A percentile compares a stretch with the other conserved stretches of the same genome.
These are phyloP conservation scores for Lecanicillium sp. DNA, from an alignment of 2,329 filamentous ascomycete species.

Conservation along the genomic window DNA sequence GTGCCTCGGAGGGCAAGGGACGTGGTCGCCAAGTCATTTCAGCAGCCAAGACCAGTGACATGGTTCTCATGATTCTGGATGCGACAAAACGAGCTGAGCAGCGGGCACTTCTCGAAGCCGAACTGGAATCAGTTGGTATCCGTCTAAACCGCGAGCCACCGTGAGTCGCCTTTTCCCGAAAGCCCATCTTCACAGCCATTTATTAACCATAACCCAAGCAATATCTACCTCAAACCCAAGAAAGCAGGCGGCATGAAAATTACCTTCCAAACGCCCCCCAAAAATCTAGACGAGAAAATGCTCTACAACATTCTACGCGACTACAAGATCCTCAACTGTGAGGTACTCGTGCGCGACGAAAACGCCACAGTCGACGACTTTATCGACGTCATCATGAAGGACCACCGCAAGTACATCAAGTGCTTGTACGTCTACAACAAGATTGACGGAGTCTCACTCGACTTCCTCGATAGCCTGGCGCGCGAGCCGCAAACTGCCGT, in stretches of 20 bases:
- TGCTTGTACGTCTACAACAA: constrained; percentile 99
- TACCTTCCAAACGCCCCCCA: constrained; percentile 83
- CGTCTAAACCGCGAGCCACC: constrained; percentile 85
- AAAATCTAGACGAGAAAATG: constrained; percentile 94
- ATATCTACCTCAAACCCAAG: constrained; percentile 95
- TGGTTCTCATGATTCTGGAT: constrained; percentile 95
- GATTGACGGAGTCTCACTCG: constrained; percentile 88
- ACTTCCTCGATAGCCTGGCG: constrained; percentile 86
- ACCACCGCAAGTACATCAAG: constrained; percentile 94
- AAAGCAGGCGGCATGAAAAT: constrained; percentile 99
- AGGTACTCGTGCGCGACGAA: constrained; percentile 91
- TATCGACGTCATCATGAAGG: constrained; percentile 99
- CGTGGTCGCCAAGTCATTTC: constrained; percentile 94
- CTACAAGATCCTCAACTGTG: constrained; percentile 98
- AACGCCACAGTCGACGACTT: constrained; percentile 95
- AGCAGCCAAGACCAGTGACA: constrained; percentile 93
- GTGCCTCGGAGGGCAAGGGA: constrained; percentile 90
- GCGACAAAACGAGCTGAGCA: constrained; percentile 96
- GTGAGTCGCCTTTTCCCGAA: constrained; percentile 36
- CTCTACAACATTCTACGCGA: constrained; percentile 94
- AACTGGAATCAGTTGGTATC: constrained; percentile 92
- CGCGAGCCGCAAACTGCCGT: constrained; percentile 90
- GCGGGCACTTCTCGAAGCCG: constrained; percentile 77
- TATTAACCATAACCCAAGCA: constrained; percentile 40
- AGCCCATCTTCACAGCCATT: too few relatives aligned